Evolutionary conservation across 768 basidiomycete genomes (phyloP).

Genomic region (Pleurotus giganteus): DNA sequence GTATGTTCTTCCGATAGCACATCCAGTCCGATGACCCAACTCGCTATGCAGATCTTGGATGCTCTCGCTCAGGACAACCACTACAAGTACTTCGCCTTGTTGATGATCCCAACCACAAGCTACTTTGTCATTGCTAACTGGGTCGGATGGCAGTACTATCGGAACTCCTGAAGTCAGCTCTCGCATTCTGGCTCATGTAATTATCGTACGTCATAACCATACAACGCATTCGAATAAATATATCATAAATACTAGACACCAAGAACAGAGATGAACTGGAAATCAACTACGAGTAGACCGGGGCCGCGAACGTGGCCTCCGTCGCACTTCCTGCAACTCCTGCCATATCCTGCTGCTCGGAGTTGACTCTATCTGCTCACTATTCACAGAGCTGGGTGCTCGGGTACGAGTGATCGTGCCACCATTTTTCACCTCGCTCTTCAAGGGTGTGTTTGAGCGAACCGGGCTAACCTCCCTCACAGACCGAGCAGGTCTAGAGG

Average conservation of each 20-base stretch:
- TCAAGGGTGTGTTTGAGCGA: constrained; percentile 5
- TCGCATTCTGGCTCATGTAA: neutral
- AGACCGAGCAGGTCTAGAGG: neutral
- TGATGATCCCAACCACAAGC: constrained; percentile 77
- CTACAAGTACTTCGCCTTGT: constrained; percentile 84
- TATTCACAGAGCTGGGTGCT: constrained; percentile 27
- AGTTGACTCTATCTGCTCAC: constrained; percentile 25
- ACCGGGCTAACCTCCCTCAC: constrained; percentile 17
- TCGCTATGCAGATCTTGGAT: constrained; percentile 55
- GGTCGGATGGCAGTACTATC: constrained; percentile 98
- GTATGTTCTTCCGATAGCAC: constrained; percentile 35
- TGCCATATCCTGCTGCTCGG: constrained; percentile 50
- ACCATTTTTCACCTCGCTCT: neutral
- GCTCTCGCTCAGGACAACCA: constrained; percentile 69
- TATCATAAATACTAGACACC: constrained; percentile 14
- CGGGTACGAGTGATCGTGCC: constrained; percentile 18
- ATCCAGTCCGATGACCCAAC: neutral
- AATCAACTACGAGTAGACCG: constrained; percentile 38
- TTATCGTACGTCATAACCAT: neutral
- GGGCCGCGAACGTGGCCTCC: constrained; percentile 36
- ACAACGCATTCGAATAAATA: constrained; percentile 13
- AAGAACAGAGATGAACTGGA: constrained; percentile 23
- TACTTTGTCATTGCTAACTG: constrained; percentile 98
- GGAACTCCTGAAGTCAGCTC: constrained; percentile 64
- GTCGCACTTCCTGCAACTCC: constrained; percentile 50